A percentile compares a stretch with the other conserved stretches of the same genome.
Evolutionary conservation across 176 grass and related monocot species (phyloP).

Genomic region (Zizania latifolia): DNA sequence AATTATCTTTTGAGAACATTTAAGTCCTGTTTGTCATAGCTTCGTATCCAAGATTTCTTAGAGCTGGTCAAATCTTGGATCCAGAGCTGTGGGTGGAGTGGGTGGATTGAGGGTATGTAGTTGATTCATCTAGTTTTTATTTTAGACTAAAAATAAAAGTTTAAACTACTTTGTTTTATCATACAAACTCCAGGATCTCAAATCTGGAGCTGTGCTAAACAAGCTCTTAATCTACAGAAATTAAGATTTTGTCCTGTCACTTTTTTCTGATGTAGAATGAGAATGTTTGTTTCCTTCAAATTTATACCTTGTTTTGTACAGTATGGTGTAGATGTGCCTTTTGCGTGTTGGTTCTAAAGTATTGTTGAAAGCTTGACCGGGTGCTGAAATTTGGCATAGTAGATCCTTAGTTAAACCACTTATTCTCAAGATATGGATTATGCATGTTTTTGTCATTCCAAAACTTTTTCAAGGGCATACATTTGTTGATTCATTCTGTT

Average conservation of each 20-base stretch:
- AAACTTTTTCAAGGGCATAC: background rate
- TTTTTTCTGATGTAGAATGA: background rate
- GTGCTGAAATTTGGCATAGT: background rate
- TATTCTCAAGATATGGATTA: background rate
- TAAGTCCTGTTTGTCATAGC: no score
- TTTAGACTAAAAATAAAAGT: no score
- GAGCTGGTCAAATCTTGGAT: no score
- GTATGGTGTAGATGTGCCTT: background rate
- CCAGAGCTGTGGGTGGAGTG: no score
- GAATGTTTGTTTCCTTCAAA: background rate
- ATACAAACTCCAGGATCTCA: no score
- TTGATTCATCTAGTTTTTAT: no score
- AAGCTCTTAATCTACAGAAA: no score
- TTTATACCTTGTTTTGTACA: background rate
- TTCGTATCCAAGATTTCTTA: no score
- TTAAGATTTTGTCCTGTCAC: no score
- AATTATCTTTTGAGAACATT: background rate
- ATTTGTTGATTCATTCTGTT: background rate
- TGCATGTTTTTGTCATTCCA: background rate
- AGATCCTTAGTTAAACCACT: background rate
- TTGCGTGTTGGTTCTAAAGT: background rate
- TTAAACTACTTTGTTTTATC: no score
- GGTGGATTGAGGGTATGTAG: no score
- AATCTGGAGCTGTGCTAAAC: no score
- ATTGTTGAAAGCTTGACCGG: background rate